A percentile compares a stretch with the other conserved stretches of the same genome.
phyloP scores from a whole-genome alignment of 2,329 filamentous ascomycete species.

The Aspergillus sp. region DNA sequence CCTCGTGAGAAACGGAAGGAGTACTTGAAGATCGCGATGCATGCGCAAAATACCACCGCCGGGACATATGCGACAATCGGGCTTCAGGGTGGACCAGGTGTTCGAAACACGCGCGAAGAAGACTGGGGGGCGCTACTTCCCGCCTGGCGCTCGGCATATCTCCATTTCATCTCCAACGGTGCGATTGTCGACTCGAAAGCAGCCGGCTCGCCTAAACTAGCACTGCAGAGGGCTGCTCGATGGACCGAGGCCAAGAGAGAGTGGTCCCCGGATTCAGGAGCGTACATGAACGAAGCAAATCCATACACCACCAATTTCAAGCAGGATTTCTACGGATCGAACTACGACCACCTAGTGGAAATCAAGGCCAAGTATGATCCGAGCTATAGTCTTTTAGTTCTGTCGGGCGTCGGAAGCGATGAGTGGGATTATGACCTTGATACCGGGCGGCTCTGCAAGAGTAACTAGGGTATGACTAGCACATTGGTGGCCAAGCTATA shows the following conservation, averaged over 20 bases:
- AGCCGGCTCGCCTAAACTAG: neutral
- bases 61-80: neutral
- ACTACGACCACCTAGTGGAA: conserved; percentile 32
- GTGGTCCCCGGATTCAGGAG: conserved; percentile 31
- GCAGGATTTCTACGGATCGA: conserved; percentile 31
- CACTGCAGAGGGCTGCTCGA: neutral
- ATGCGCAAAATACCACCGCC: accelerated
- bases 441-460: conserved; percentile 22
- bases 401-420: conserved; percentile 28
- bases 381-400: conserved; percentile 19
- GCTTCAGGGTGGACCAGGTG: neutral
- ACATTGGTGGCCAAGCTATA: too few relatives aligned
- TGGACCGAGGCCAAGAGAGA: conserved; percentile 26
- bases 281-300: conserved; percentile 33
- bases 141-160: neutral
- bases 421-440: conserved; percentile 27
- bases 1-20: conserved; percentile 6
- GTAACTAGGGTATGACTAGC: too few relatives aligned
- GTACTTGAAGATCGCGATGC: neutral
- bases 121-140: neutral
- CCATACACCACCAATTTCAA: conserved; percentile 23
- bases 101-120: neutral
- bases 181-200: neutral
- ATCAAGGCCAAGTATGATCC: conserved; percentile 38
- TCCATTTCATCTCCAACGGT: conserved; percentile 1